Conservation (phyloP, 2,329 filamentous ascomycete species). For the Colletotrichum incanum region DNA sequence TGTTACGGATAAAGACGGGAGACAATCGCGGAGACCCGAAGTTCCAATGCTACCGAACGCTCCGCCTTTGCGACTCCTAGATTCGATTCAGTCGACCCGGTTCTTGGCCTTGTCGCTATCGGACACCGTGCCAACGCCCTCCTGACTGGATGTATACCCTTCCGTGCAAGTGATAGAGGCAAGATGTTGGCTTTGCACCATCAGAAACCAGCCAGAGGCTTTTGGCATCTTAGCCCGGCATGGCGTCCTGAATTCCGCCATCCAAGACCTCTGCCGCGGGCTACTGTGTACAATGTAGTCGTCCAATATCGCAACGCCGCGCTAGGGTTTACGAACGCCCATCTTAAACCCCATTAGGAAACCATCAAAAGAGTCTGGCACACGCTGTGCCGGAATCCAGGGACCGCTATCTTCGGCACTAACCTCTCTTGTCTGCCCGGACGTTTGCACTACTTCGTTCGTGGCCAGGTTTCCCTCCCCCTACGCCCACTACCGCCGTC, state of each 20-base stretch:
- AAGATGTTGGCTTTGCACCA: not conserved
- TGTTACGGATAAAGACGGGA: not conserved
- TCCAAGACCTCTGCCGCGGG: slow-evolving; percentile 13
- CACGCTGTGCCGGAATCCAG: slow-evolving; percentile 10
- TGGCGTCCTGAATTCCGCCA: slow-evolving; percentile 23
- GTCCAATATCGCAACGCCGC: slow-evolving; percentile 21
- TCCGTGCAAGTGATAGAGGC: not conserved
- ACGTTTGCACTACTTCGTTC: slow-evolving; percentile 27
- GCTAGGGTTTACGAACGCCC: slow-evolving; percentile 14
- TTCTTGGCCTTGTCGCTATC: slow-evolving; percentile 14
- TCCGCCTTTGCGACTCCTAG: slow-evolving; percentile 6
- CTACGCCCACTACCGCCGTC: slow-evolving; percentile 4
- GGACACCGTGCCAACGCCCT: not conserved
- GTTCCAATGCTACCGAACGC: not conserved
- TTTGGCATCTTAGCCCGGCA: slow-evolving; percentile 19
- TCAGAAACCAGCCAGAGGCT: not conserved
- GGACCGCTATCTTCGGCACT: slow-evolving; percentile 22
- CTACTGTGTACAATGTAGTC: not conserved
- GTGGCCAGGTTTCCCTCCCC: slow-evolving; percentile 11
- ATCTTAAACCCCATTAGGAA: slow-evolving; percentile 16
- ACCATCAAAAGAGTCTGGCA: slow-evolving; percentile 15
- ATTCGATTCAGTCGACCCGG: slow-evolving; percentile 17
- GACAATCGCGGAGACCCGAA: not conserved
- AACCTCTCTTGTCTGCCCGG: slow-evolving; percentile 6
- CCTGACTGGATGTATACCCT: not conserved